A percentile compares a stretch with the other conserved stretches of the same genome.
phyloP scores from a whole-genome alignment of 148 eudicot species.

The Silene latifolia region DNA sequence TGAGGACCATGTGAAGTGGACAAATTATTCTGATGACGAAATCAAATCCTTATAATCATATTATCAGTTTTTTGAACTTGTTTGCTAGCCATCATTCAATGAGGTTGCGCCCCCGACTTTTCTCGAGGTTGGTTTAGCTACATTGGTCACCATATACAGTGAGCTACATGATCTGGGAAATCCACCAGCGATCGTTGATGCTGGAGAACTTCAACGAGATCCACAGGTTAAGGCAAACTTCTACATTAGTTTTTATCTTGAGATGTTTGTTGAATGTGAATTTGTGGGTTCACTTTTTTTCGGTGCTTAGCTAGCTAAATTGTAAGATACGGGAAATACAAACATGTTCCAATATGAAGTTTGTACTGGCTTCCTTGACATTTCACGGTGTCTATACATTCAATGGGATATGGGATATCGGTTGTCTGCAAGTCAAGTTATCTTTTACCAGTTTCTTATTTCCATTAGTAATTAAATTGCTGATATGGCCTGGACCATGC shows the following conservation, averaged over 20 bases:
- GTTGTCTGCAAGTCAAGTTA: background rate
- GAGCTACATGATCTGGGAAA: slow-evolving; percentile 67
- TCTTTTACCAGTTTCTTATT: background rate
- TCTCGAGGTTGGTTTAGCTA: slow-evolving; percentile 68
- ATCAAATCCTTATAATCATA: background rate
- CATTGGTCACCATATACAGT: slow-evolving; percentile 61
- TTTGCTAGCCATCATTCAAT: slow-evolving; percentile 72
- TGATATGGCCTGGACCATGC: too few relatives aligned
- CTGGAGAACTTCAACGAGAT: slow-evolving; percentile 63
- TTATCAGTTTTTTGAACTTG: slow-evolving; percentile 15
- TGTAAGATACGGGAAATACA: background rate
- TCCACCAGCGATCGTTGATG: slow-evolving; percentile 79
- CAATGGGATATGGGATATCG: background rate
- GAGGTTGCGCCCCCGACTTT: slow-evolving; percentile 78
- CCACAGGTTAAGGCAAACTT: slow-evolving; percentile 58
- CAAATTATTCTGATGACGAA: background rate
- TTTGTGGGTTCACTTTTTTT: background rate
- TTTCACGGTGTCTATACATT: background rate
- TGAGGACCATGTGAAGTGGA: slow-evolving; percentile 1
- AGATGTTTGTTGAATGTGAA: slow-evolving; percentile 1
- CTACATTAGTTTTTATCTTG: background rate
- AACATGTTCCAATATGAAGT: background rate
- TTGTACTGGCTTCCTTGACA: background rate
- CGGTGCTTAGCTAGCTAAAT: background rate
- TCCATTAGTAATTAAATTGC: too few relatives aligned